Evolutionary conservation across 306 rosid species (phyloP), one percentile per base, ranked within the genome.

Genomic region (Betula pendula): DNA sequence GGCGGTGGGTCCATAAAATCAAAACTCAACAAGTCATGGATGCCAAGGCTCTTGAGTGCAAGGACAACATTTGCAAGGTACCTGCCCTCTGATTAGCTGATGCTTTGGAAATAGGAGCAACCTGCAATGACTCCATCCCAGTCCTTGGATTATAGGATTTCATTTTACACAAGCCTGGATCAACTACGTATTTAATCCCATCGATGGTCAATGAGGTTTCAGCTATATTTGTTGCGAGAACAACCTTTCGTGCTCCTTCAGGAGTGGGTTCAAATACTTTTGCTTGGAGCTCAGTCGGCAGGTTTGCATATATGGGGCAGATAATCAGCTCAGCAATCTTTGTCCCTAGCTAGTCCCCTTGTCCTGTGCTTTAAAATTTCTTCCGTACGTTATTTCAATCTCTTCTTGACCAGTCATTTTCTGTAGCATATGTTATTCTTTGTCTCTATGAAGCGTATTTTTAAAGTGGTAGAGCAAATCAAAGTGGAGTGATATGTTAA

Each of bases 1-100:
- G 98, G 98, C 14, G 97, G 98, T 71, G 94, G 96, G 79, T 95
- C 98, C 98, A 95, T 95, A 78, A 92, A 95, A 82, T 92, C 97
- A 82, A 92, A 95, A 80, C 89, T 82, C 51, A 92, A 50, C 31
- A 92, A 78, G 81, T 95, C 97, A 59, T 90, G 88, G 77, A 95
- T 95, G 43, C 97, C 97, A 62, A 95, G 96, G 77, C 97, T 90
- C 89, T 95, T 95, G 65, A 95, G 86, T 62, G 82, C 82, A 79
- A 95, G 89, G 52, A 95, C 97, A 38, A 92, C 97, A 88, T 89
- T 90, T 66, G 98, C 92, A 19, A 92, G 97, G 83, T 91, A 16
- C 98, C 97, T 15, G 96, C 98, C 76, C 98, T 82, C 81, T 95
- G 98, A 79, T 81, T 92, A 22, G 98, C 98, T 17, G 98, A 92